phyloP scores from a whole-genome alignment of 208 protist species.

The Zelonia costaricensis region DNA sequence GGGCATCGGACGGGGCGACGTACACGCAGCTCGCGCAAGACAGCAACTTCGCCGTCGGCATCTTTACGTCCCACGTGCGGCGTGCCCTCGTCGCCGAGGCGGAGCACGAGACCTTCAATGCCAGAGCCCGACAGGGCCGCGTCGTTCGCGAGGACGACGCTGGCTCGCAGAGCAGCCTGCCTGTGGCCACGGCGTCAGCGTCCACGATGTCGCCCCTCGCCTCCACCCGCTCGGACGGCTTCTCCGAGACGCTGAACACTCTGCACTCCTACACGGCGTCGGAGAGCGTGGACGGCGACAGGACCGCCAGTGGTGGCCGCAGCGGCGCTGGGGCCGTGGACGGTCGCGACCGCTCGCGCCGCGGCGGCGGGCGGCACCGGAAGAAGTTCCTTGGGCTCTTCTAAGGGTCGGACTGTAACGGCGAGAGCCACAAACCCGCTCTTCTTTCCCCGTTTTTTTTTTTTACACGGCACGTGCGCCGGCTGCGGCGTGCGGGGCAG shows the following conservation, averaged over 20 bases:
- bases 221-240: conserved; percentile 3
- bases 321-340: neutral
- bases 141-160: neutral
- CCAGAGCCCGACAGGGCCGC: neutral
- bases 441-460: neutral
- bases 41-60: conserved; percentile 18
- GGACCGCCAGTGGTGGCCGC: no score
- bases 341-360: neutral
- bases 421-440: no score
- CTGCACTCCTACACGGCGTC: no score
- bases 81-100: conserved; percentile 4
- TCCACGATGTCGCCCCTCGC: neutral
- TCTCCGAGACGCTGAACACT: no score
- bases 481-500: no score
- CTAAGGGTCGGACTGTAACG: no score
- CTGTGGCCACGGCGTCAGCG: neutral
- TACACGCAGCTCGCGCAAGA: conserved; percentile 14
- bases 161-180: neutral
- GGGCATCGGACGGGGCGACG: conserved; percentile 7
- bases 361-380: neutral
- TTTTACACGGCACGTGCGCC: neutral
- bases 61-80: conserved; percentile 18
- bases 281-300: conserved; percentile 14
- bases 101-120: neutral
- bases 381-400: conserved; percentile 10